These are phyloP conservation scores for Myriosclerotinia duriaeana DNA, from an alignment of 2,329 filamentous ascomycete genomes.

Conservation along the genomic window DNA sequence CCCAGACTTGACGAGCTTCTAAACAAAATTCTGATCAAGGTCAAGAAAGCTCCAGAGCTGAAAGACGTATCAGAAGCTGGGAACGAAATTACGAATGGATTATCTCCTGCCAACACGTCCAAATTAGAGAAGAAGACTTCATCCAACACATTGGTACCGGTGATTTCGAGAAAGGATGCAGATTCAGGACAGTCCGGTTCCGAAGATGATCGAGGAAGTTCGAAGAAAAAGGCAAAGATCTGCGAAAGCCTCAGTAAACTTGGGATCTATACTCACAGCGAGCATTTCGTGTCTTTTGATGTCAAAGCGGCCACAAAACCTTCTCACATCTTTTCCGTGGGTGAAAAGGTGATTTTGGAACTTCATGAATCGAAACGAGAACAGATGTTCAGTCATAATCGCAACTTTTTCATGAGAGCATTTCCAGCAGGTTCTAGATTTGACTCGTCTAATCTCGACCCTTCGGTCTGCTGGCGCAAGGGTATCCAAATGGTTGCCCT, in stretches of 20 bases:
- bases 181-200: slow-evolving; percentile 38
- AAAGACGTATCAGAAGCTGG: neutral
- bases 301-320: slow-evolving; percentile 60
- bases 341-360: slow-evolving; percentile 63
- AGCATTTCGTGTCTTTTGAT: slow-evolving; percentile 72
- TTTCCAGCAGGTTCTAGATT: slow-evolving; percentile 84
- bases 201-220: slow-evolving; percentile 37
- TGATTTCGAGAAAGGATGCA: slow-evolving; percentile 27
- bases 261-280: slow-evolving; percentile 83
- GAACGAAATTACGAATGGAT: slow-evolving; percentile 2
- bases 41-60: slow-evolving; percentile 54
- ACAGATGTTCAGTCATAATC: slow-evolving; percentile 78
- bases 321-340: slow-evolving; percentile 67
- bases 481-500: slow-evolving; percentile 89
- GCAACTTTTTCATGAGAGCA: slow-evolving; percentile 77
- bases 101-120: slow-evolving; percentile 11
- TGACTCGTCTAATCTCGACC: slow-evolving; percentile 82
- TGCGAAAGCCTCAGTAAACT: slow-evolving; percentile 70
- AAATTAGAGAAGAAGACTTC: slow-evolving; percentile 18
- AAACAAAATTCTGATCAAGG: slow-evolving; percentile 81
- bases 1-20: slow-evolving; percentile 70
- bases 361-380: slow-evolving; percentile 54
- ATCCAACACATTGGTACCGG: slow-evolving; percentile 30
- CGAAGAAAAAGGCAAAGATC: slow-evolving; percentile 52
- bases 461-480: slow-evolving; percentile 79